Percentiles rank a stretch among this genome's conserved stretches.
Evolutionary conservation across 768 basidiomycete genomes (phyloP).

Genomic region (Pholiota conissans): DNA sequence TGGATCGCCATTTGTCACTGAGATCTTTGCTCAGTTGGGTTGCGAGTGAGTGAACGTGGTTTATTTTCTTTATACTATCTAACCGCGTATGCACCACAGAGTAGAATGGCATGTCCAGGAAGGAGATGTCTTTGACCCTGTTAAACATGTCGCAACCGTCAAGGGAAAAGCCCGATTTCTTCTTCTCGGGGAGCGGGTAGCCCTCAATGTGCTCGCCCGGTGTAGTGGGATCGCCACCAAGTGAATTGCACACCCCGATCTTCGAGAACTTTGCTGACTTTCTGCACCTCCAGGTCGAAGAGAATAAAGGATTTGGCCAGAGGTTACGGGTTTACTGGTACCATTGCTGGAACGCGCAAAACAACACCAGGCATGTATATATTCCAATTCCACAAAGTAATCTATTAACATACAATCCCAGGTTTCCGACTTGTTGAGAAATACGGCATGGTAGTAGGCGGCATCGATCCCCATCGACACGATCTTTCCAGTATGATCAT

Average conservation of each 20-base stretch:
- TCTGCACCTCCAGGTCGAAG: conserved; percentile 61
- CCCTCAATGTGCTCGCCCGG: conserved; percentile 88
- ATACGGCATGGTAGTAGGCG: conserved; percentile 97
- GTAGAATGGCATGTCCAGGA: conserved; percentile 94
- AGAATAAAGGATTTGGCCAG: conserved; percentile 76
- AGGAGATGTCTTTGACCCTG: conserved; percentile 77
- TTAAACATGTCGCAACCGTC: conserved; percentile 89
- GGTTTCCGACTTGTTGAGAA: conserved; percentile 97
- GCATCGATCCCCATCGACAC: conserved; percentile 92
- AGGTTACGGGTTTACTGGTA: conserved; percentile 78
- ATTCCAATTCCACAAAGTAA: not conserved
- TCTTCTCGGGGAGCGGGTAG: conserved; percentile 90
- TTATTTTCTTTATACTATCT: too few species aligned
- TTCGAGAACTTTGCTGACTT: not conserved
- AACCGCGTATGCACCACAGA: conserved; percentile 50
- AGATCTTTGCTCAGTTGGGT: conserved; percentile 85
- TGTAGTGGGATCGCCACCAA: conserved; percentile 97
- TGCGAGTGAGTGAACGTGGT: conserved; percentile 91
- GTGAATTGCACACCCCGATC: conserved; percentile 36
- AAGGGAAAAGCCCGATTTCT: conserved; percentile 85
- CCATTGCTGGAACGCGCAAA: conserved; percentile 94
- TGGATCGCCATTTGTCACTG: conserved; percentile 93
- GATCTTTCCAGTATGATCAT: conserved; percentile 99
- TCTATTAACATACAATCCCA: conserved; percentile 22
- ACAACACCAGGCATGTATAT: conserved; percentile 79